These are phyloP conservation scores for Melaleuca alternifolia DNA, from an alignment of 345 rosid species.

Conservation along the genomic window DNA sequence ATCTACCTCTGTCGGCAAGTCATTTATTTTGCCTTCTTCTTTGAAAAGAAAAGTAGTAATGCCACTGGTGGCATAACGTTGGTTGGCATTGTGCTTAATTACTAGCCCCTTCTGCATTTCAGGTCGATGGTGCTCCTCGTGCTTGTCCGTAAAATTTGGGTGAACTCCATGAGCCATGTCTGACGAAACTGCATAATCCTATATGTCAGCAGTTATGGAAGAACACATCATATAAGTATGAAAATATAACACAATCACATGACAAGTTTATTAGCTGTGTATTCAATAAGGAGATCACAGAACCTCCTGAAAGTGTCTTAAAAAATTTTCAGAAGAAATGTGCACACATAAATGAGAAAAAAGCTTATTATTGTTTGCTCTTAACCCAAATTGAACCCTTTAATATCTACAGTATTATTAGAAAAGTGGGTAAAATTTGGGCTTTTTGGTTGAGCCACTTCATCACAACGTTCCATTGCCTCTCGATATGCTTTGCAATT, in stretches of 20 bases:
- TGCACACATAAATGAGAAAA: background rate
- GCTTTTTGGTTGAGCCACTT: background rate
- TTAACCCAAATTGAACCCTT: background rate
- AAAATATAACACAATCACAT: background rate
- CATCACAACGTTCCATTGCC: background rate
- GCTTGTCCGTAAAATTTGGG: slow-evolving; percentile 81
- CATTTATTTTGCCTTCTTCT: slow-evolving; percentile 70
- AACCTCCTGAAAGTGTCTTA: background rate
- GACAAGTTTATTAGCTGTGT: background rate
- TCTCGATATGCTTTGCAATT: background rate
- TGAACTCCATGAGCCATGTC: slow-evolving; percentile 99
- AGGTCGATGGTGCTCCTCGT: slow-evolving; percentile 86
- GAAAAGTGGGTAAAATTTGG: background rate
- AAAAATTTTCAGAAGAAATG: background rate
- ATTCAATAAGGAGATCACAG: background rate
- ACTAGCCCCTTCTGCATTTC: slow-evolving; percentile 89
- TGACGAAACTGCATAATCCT: slow-evolving; percentile 49
- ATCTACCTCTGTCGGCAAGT: slow-evolving; percentile 82
- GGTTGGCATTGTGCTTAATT: slow-evolving; percentile 92
- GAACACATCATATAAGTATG: background rate
- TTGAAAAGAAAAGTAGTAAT: slow-evolving; percentile 83
- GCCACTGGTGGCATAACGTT: slow-evolving; percentile 91
- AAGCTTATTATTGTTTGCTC: background rate
- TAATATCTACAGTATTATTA: background rate
- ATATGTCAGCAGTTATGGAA: background rate